Percentiles rank a stretch among this genome's conserved stretches.
Evolutionary conservation across 2,329 filamentous ascomycete genomes (phyloP).

Genomic region (Ascomycota sp.): DNA sequence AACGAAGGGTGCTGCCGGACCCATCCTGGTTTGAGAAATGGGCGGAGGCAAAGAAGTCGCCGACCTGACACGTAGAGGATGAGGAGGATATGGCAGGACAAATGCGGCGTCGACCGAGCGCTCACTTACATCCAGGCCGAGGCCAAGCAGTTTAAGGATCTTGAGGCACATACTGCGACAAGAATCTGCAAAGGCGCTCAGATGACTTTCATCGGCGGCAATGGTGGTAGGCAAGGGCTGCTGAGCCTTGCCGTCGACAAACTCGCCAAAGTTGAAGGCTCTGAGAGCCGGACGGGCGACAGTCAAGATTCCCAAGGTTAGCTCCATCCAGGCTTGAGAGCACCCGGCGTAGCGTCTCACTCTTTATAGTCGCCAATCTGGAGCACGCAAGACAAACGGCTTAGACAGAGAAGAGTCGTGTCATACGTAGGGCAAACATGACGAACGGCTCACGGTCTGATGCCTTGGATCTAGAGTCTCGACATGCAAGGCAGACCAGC

Average conservation of each 20-base stretch:
- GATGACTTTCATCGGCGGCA: conserved; percentile 30
- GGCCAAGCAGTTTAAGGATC: conserved; percentile 54
- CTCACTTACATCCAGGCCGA: conserved; percentile 41
- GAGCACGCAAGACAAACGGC: not conserved
- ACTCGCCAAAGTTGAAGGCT: conserved; percentile 80
- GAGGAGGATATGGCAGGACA: not conserved
- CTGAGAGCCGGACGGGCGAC: conserved; percentile 18
- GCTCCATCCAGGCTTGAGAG: too few species aligned
- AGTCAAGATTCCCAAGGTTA: not conserved
- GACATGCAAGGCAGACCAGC: conserved; percentile 71
- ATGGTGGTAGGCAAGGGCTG: conserved; percentile 56
- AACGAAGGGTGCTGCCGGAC: conserved; percentile 39
- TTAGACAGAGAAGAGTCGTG: not conserved
- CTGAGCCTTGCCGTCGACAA: conserved; percentile 41
- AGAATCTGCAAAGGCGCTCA: conserved; percentile 42
- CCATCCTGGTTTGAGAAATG: conserved; percentile 22
- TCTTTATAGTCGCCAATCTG: conserved; percentile 75
- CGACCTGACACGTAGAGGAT: conserved; percentile 11
- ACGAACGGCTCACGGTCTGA: conserved; percentile 37
- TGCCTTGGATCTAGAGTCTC: conserved; percentile 71
- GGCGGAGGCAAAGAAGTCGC: conserved; percentile 30
- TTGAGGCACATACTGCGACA: conserved; percentile 53
- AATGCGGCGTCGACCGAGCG: too few species aligned
- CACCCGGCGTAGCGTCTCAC: conserved; percentile 19
- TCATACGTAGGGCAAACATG: not conserved